phyloP scores from a whole-genome alignment of 495 filamentous ascomycete species.

The Tetracladium marchalianum region DNA sequence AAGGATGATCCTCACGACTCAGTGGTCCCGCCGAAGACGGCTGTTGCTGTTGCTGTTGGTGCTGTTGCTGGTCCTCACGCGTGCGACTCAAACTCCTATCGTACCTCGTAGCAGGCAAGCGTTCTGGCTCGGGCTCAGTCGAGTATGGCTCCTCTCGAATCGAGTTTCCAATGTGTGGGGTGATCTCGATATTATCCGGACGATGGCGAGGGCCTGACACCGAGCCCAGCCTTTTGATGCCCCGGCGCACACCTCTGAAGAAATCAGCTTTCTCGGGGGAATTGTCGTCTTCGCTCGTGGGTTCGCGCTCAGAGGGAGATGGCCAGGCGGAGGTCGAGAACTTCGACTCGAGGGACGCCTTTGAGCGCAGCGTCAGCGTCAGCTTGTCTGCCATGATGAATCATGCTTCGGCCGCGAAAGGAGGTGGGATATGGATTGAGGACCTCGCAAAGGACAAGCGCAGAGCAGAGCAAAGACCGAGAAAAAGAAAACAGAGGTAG shows the following conservation, averaged over 20 bases:
- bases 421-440: background rate
- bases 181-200: constrained; percentile 12
- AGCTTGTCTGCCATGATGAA: constrained; percentile 17
- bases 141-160: too few relatives aligned
- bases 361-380: constrained; percentile 12
- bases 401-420: constrained; percentile 11
- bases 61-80: too few relatives aligned
- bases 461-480: too few relatives aligned
- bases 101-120: too few relatives aligned
- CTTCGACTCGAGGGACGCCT: constrained; percentile 17
- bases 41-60: too few relatives aligned
- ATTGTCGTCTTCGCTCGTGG: constrained; percentile 31
- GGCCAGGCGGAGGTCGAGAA: constrained; percentile 5
- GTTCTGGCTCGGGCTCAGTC: too few relatives aligned
- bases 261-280: constrained; percentile 26
- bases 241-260: constrained; percentile 37
- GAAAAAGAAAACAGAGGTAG: too few relatives aligned
- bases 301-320: constrained; percentile 10
- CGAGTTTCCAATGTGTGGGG: too few relatives aligned
- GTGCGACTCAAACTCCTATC: too few relatives aligned
- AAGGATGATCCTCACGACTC: too few relatives aligned
- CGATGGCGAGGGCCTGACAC: constrained; percentile 20
- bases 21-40: too few relatives aligned
- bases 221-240: constrained; percentile 34
- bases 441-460: constrained; percentile 1